Base-by-base conservation (phyloP, 2,329 filamentous ascomycete species). In the Dactylellina haptotyla region DNA sequence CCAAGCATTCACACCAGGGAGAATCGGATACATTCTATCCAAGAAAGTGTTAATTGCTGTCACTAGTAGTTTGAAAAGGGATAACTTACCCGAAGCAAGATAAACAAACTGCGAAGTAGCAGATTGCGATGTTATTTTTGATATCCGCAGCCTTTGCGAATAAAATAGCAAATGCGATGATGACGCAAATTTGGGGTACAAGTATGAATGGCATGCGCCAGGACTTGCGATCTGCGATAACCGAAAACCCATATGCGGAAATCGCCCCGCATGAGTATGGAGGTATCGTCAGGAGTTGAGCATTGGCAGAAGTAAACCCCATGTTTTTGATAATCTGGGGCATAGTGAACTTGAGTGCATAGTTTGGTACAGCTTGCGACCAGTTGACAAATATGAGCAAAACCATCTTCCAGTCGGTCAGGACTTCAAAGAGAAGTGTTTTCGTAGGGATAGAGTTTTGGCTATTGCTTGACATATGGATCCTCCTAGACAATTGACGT, bases 361-460 rank as follows among this genome's bases (percentile, higher is more conserved):
- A 79, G 37, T 78, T 80, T 1, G 80, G 80, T 0, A 82, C 81
- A 0, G 82, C 79, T 48, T 83, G 83, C 18, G 80, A 83, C 80
- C 81, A 82, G 76, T 81, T 83, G 56, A 80, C 80, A 16, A 84
- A 78, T 20, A 82, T 81, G 4, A 67, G 16, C 14, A 67, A 32
- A 1, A 67, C 34, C 4, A 85, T 82, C 77, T 85, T 84, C 81
- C 83, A 85, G 76, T 85, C 84, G 4, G 78, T 79, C 0, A 85
- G 59, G 2, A 84, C 83, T 4, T 80, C 79, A 5, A 80, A 75
- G n/a, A 83, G 76, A 0, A 79, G 77, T 0, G 77, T 67, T 75
- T 77, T 79, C 61, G 81, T 79, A 45, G 83, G 80, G 54, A 78
- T 77, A 18, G 79, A 77, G 14, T 34, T 30, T 39, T 41, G 39